Base-by-base conservation (phyloP, 352 stramenopile species). In the Pythium grandisporangium region DNA sequence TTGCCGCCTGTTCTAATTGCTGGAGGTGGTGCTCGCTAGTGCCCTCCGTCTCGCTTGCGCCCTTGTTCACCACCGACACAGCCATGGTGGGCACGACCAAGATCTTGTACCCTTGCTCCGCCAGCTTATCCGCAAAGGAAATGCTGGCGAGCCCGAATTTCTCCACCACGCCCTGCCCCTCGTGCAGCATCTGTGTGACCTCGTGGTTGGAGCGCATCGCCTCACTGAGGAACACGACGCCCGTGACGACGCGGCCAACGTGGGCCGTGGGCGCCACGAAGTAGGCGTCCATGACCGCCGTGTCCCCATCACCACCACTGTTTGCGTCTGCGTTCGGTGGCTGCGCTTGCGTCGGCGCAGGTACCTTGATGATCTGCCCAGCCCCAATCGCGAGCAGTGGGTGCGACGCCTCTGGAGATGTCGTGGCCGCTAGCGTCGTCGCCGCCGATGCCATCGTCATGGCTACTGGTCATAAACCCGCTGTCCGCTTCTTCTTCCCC, bases 71-170 rank as follows among this genome's bases (percentile, higher is more conserved):
- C n/a, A n/a, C n/a, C n/a, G n/a, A n/a, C 27, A 61, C 53, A 16
- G 37, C 38, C 16, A 45, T 42, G 29, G 69, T 70, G 22, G 77
- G 37, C 41, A 87, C 44, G 39, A 87, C 75, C 33, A 92, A 50
- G 41, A 94, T 78, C 47, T 94, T 92, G 59, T 92, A 94, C 40
- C 78, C 77, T 50, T 94, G 81, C 45, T 94, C 81, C 3, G 78
- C 78, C 37, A 94, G 55, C 34, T 91, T 90, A 51, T 94, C 81
- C 4, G 81, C 81, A 50, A 92, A 94, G 4, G 74, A 76, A 40
- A 84, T 55, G 32, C 58, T 66, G 16, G 73, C 70, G 29, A 84
- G 61, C 0, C 68, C 64, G 39, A 86, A 84, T 14, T 47, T 44
- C 13, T 75, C 56, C 12, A 50, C 48, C 4, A 48, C 42, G 4